A percentile compares a stretch with the other conserved stretches of the same genome.
Conservation (phyloP, 306 rosid genomes). For the Castanopsis chinensis region DNA sequence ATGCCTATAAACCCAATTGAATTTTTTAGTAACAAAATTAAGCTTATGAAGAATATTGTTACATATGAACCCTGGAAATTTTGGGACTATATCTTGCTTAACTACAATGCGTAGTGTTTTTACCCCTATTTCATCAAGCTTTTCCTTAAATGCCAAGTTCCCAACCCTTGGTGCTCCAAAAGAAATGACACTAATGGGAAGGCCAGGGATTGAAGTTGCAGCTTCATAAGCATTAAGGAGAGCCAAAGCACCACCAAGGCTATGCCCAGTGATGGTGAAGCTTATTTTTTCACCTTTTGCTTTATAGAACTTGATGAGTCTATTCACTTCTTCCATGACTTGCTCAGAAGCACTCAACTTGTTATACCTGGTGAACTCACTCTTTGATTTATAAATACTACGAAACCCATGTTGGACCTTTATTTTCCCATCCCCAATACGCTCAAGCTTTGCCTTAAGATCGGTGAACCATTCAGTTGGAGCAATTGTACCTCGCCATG, state of each 20-base stretch:
- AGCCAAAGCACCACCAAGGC: conserved; percentile 75
- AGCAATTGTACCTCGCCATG: conserved; percentile 65
- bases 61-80: conserved; percentile 42
- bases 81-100: conserved; percentile 58
- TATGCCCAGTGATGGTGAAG: conserved; percentile 69
- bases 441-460: conserved; percentile 30
- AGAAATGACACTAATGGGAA: conserved; percentile 53
- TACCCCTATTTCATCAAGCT: conserved; percentile 44
- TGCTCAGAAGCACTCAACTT: conserved; percentile 69
- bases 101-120: conserved; percentile 42
- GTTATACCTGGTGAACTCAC: conserved; percentile 49
- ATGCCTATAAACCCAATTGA: conserved; percentile 62
- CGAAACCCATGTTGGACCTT: conserved; percentile 69
- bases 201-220: conserved; percentile 23
- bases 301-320: conserved; percentile 29
- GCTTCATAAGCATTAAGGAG: conserved; percentile 60
- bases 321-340: conserved; percentile 44
- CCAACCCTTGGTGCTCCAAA: conserved; percentile 80
- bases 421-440: conserved; percentile 36
- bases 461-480: conserved; percentile 51
- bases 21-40: conserved; percentile 30
- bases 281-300: conserved; percentile 55
- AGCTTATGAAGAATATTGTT: conserved; percentile 39
- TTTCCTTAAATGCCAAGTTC: conserved; percentile 53
- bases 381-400: conserved; percentile 52